Conservation (phyloP, 495 filamentous ascomycete genomes). For the Neurospora sp. region DNA sequence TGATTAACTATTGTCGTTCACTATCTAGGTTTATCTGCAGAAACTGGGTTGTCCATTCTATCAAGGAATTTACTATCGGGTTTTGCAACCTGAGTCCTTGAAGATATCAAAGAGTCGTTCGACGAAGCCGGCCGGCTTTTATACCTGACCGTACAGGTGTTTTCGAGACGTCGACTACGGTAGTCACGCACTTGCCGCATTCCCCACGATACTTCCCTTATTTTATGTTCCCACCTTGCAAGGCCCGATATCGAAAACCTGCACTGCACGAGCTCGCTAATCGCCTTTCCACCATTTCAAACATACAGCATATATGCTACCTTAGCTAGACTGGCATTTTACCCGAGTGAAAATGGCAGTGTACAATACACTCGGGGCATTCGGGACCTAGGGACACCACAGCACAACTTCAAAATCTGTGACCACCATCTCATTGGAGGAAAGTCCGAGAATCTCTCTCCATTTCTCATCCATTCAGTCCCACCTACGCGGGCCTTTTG, state of each 20-base stretch:
- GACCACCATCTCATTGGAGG: not conserved
- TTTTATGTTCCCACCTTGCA: not conserved
- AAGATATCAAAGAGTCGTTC: not conserved
- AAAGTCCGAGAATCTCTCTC: not conserved
- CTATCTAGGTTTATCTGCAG: not conserved
- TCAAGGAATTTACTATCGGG: not conserved
- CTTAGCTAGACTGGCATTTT: not conserved
- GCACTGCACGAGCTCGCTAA: not conserved
- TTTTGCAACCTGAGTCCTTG: not conserved
- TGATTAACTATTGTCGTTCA: not conserved
- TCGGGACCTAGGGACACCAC: not conserved
- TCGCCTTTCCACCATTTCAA: not conserved
- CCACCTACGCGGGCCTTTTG: not conserved
- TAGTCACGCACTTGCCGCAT: not conserved
- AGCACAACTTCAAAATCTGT: not conserved
- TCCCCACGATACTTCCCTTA: not conserved
- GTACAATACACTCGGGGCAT: not conserved
- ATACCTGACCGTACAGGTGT: not conserved
- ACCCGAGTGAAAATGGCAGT: not conserved
- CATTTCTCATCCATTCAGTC: not conserved
- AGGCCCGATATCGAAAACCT: not conserved
- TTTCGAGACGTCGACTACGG: not conserved
- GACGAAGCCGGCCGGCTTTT: not conserved
- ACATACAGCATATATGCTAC: not conserved
- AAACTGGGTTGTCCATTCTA: not conserved